Conservation (phyloP, 1,139 yeast genomes). For the Debaryomycetaceae sp. region DNA sequence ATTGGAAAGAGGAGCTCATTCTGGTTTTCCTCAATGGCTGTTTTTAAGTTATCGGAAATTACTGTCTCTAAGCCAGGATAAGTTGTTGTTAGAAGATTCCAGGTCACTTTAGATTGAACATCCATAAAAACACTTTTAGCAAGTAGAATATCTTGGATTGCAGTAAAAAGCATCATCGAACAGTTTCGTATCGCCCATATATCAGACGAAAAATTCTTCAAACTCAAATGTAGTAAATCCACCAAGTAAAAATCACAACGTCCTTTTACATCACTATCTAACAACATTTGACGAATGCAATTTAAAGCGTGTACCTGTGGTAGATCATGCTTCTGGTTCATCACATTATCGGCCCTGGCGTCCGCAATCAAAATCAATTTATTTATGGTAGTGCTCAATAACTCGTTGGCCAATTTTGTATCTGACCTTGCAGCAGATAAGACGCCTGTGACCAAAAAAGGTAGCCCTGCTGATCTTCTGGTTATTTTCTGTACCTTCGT, state of each 20-base stretch:
- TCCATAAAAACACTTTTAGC: constrained; percentile 49
- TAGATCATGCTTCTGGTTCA: constrained; percentile 59
- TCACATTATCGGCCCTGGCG: constrained; percentile 42
- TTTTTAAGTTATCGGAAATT: constrained; percentile 41
- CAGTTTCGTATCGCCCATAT: constrained; percentile 90
- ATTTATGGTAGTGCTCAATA: constrained; percentile 49
- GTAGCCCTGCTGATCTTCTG: constrained; percentile 90
- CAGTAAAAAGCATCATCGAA: constrained; percentile 87
- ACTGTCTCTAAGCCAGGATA: constrained; percentile 51
- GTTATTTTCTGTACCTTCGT: constrained; percentile 67
- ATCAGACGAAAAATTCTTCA: constrained; percentile 58
- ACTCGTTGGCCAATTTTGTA: constrained; percentile 12
- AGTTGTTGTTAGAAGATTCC: constrained; percentile 64
- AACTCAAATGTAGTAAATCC: constrained; percentile 55
- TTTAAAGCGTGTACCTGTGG: constrained; percentile 95
- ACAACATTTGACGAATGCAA: constrained; percentile 70
- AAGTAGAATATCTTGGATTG: constrained; percentile 74
- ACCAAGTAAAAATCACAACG: constrained; percentile 53
- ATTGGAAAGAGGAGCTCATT: constrained; percentile 71
- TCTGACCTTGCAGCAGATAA: constrained; percentile 50
- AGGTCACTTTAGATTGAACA: constrained; percentile 38
- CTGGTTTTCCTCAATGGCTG: constrained; percentile 13
- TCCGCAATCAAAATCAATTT: constrained; percentile 51
- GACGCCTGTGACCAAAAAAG: constrained; percentile 71
- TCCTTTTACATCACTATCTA: constrained; percentile 60